Conservation (phyloP, 2,329 filamentous ascomycete species). For the Mycosphaerella sp. region DNA sequence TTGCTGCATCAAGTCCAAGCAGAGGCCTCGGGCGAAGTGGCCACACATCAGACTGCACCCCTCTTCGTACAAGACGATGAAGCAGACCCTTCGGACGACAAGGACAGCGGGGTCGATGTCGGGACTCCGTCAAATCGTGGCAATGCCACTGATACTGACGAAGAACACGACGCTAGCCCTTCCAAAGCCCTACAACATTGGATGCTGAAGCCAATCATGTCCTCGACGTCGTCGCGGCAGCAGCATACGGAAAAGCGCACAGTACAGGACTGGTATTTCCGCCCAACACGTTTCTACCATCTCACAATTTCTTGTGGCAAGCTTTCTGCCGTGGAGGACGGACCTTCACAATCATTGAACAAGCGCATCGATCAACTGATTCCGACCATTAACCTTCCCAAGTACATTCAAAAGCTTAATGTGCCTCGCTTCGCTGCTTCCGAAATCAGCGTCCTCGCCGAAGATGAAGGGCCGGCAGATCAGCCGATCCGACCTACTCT, state of each 20-base stretch:
- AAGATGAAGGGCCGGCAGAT: conserved; percentile 21
- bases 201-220: conserved; percentile 28
- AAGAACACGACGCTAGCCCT: conserved; percentile 15
- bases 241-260: conserved; percentile 11
- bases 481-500: conserved; percentile 28
- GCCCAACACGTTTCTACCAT: conserved; percentile 29
- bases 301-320: conserved; percentile 25
- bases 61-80: conserved; percentile 20
- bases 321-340: conserved; percentile 25
- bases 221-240: conserved; percentile 11
- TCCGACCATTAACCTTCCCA: conserved; percentile 31
- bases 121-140: not conserved
- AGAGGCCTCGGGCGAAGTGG: conserved; percentile 14
- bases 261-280: conserved; percentile 32
- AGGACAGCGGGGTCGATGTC: conserved; percentile 31
- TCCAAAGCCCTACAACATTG: conserved; percentile 28
- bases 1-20: conserved; percentile 24
- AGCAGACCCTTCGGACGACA: conserved; percentile 20
- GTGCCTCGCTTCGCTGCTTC: conserved; percentile 23
- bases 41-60: conserved; percentile 13
- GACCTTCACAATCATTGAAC: conserved; percentile 15
- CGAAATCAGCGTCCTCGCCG: conserved; percentile 25
- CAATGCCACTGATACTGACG: conserved; percentile 16
- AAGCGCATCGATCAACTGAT: conserved; percentile 25
- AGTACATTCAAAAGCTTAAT: conserved; percentile 31